Conservation (phyloP, 2,329 filamentous ascomycete species). For the Clathrospora elynae region DNA sequence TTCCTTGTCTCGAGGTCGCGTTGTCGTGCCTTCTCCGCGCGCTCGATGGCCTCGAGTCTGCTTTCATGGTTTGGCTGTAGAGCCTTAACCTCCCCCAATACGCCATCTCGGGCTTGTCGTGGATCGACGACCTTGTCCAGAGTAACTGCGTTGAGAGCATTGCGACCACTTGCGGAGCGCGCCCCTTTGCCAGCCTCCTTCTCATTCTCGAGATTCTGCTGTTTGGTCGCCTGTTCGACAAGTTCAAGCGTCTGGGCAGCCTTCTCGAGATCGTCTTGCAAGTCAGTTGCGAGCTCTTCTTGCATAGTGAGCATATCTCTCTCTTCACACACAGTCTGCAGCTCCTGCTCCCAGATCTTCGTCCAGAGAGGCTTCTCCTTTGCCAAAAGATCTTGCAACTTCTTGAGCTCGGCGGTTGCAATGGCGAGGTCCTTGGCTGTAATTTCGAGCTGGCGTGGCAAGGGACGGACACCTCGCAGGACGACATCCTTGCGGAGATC, state of each 20-base stretch:
- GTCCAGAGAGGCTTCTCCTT: constrained; percentile 96
- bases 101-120: constrained; percentile 82
- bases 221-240: constrained; percentile 97
- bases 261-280: constrained; percentile 94
- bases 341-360: constrained; percentile 98
- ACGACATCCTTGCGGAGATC: constrained; percentile 98
- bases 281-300: constrained; percentile 89
- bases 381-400: constrained; percentile 89
- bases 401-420: constrained; percentile 85
- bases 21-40: constrained; percentile 89
- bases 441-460: constrained; percentile 85
- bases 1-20: constrained; percentile 81
- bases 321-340: constrained; percentile 94
- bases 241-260: constrained; percentile 90
- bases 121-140: constrained; percentile 67
- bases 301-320: constrained; percentile 93
- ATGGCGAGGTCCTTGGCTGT: constrained; percentile 86
- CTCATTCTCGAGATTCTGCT: constrained; percentile 80
- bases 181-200: constrained; percentile 55
- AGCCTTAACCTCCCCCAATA: constrained; percentile 90
- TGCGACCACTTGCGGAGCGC: constrained; percentile 56
- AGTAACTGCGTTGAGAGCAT: constrained; percentile 41
- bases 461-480: constrained; percentile 83
- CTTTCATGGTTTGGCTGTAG: constrained; percentile 93
- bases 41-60: constrained; percentile 90